Conservation (phyloP, 1,284 basidiomycete species). For the Mycena citricolor region DNA sequence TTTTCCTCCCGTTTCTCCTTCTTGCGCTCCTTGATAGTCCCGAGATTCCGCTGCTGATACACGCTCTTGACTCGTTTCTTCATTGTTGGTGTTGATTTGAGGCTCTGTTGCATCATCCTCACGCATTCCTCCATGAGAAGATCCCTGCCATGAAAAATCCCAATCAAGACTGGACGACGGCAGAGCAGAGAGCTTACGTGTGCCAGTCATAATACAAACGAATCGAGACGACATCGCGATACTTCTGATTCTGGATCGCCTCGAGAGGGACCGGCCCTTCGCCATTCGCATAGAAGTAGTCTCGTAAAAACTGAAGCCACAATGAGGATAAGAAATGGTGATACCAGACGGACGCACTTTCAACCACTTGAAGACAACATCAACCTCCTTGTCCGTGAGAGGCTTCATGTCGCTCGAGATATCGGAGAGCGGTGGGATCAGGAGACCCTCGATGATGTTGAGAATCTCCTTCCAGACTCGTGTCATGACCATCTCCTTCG, state of each 20-base stretch:
- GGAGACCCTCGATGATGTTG: slow-evolving; percentile 81
- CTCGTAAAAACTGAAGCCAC: slow-evolving; percentile 75
- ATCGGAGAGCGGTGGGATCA: slow-evolving; percentile 91
- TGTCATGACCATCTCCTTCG: slow-evolving; percentile 91
- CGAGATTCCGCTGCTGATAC: slow-evolving; percentile 86
- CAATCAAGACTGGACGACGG: slow-evolving; percentile 6
- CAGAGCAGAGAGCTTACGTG: slow-evolving; percentile 55
- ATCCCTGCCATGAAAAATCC: slow-evolving; percentile 51
- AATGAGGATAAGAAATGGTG: slow-evolving; percentile 2
- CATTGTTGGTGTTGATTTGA: slow-evolving; percentile 72
- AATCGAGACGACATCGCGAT: slow-evolving; percentile 88
- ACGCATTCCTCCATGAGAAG: slow-evolving; percentile 96
- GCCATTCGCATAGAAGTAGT: slow-evolving; percentile 95
- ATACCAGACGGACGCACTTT: slow-evolving; percentile 53
- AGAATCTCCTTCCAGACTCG: slow-evolving; percentile 97
- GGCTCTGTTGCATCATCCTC: slow-evolving; percentile 82
- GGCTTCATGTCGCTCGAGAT: slow-evolving; percentile 89
- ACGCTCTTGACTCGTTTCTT: slow-evolving; percentile 91
- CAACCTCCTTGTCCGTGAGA: slow-evolving; percentile 92
- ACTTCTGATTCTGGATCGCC: slow-evolving; percentile 93
- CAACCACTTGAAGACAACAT: slow-evolving; percentile 98
- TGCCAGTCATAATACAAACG: slow-evolving; percentile 93
- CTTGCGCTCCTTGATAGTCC: slow-evolving; percentile 95
- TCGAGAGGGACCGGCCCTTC: slow-evolving; percentile 88
- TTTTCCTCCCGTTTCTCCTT: slow-evolving; percentile 85